phyloP scores from a whole-genome alignment of 2,329 filamentous ascomycete species.

The Bipolaris sorokiniana region DNA sequence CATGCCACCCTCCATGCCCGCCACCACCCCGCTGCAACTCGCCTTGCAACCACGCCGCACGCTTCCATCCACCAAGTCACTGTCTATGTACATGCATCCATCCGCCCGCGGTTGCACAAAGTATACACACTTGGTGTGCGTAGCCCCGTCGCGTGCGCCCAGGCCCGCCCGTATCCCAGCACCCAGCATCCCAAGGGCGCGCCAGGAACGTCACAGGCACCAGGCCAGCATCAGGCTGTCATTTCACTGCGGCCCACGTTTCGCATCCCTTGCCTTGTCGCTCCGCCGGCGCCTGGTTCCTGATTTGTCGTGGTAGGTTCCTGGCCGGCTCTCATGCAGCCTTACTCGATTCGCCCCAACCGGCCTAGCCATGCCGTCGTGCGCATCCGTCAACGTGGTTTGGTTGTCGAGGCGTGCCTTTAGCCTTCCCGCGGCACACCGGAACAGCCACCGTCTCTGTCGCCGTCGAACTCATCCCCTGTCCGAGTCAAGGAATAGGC shows the following conservation, averaged over 20 bases:
- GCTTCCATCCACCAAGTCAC: too few relatives aligned
- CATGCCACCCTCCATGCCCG: neutral
- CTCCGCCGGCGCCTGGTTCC: constrained; percentile 28
- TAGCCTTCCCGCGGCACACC: constrained; percentile 41
- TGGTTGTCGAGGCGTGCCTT: constrained; percentile 33
- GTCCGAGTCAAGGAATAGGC: constrained; percentile 25
- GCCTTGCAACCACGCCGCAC: too few relatives aligned
- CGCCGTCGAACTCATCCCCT: constrained; percentile 24
- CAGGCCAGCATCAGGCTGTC: constrained; percentile 27
- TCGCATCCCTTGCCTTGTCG: constrained; percentile 24
- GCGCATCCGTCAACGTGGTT: constrained; percentile 39
- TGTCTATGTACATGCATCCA: too few relatives aligned
- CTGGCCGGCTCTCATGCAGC: constrained; percentile 40
- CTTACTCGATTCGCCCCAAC: constrained; percentile 34
- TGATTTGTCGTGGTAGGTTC: constrained; percentile 39
- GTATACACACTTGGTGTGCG: too few relatives aligned
- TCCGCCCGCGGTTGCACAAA: too few relatives aligned
- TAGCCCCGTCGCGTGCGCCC: too few relatives aligned
- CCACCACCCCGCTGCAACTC: neutral
- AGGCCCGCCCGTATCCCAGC: neutral
- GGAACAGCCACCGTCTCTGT: constrained; percentile 34
- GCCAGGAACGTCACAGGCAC: constrained; percentile 18
- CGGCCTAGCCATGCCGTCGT: constrained; percentile 17
- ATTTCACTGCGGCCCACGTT: constrained; percentile 26
- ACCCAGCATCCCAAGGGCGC: constrained; percentile 5